phyloP scores from a whole-genome alignment of 2,329 filamentous ascomycete genomes.

The Fusarium pseudoanthophilum region DNA sequence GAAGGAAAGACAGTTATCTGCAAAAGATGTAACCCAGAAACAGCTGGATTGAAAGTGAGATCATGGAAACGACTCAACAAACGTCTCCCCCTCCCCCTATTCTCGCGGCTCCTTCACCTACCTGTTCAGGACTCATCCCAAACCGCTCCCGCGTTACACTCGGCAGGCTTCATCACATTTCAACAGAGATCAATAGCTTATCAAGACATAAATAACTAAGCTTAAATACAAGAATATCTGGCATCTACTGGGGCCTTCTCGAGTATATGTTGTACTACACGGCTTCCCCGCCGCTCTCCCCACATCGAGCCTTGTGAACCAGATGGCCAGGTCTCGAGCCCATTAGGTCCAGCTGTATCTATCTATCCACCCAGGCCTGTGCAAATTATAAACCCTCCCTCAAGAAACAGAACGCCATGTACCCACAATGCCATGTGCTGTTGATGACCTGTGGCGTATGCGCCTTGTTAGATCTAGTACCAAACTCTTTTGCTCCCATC shows the following conservation, averaged over 20 bases:
- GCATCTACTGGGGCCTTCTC: not conserved
- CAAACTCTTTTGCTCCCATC: not conserved
- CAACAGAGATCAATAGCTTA: not conserved
- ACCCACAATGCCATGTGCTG: not conserved
- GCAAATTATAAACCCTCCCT: not conserved
- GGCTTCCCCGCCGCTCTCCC: not conserved
- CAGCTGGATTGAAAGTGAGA: fast-evolving
- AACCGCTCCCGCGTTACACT: not conserved
- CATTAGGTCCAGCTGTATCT: not conserved
- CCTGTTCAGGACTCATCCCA: not conserved
- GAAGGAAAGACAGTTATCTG: not conserved
- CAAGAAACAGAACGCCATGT: not conserved
- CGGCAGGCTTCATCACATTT: not conserved
- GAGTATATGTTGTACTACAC: not conserved
- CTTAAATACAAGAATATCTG: not conserved
- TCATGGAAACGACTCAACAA: not conserved
- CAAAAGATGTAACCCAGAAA: too few relatives aligned
- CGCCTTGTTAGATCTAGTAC: not conserved
- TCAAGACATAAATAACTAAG: not conserved
- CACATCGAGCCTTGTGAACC: not conserved
- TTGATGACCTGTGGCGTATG: too few relatives aligned
- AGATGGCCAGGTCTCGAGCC: not conserved
- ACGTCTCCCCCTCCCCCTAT: too few relatives aligned
- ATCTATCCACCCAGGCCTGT: not conserved
- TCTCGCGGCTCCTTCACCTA: not conserved